These are phyloP conservation scores for Wickerhamomyces sp. DNA, from an alignment of 1,139 yeast species.

Conservation along the genomic window DNA sequence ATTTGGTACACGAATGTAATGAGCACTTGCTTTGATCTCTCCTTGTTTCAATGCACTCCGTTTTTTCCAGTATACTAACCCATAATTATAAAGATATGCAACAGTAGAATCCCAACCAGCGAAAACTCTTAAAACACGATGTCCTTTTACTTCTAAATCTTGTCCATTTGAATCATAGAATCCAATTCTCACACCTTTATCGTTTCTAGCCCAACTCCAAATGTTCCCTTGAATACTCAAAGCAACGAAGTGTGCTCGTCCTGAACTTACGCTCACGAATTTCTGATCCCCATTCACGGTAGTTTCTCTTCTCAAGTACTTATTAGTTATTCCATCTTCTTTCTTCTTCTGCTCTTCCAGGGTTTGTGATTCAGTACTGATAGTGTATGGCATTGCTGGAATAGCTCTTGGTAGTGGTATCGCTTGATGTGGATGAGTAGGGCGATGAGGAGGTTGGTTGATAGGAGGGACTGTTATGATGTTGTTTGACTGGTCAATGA, in stretches of 20 bases:
- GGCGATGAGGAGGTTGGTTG: background rate
- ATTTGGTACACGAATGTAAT: conserved; percentile 38
- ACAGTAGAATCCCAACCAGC: conserved; percentile 73
- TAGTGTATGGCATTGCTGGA: conserved; percentile 4
- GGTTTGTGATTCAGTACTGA: background rate
- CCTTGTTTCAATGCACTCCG: conserved; percentile 34
- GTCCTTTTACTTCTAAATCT: conserved; percentile 11
- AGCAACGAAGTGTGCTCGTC: conserved; percentile 64
- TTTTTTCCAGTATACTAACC: conserved; percentile 57
- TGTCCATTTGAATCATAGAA: conserved; percentile 29
- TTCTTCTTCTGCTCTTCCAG: background rate
- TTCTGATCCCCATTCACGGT: conserved; percentile 20
- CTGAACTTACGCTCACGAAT: conserved; percentile 53
- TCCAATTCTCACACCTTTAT: conserved; percentile 43
- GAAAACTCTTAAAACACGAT: conserved; percentile 42
- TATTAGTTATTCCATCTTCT: background rate
- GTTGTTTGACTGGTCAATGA: background rate
- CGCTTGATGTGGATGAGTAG: background rate
- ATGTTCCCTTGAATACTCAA: conserved; percentile 47
- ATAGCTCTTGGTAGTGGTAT: background rate
- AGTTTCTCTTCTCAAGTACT: conserved; percentile 10
- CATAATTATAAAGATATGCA: conserved; percentile 45
- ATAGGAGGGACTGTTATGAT: background rate
- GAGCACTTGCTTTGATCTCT: conserved; percentile 30
- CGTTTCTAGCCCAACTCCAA: conserved; percentile 61